A percentile compares a stretch with the other conserved stretches of the same genome.
These are phyloP conservation scores for Oropetium thomaeum DNA, from an alignment of 176 grass and related monocot genomes.

Conservation along the genomic window DNA sequence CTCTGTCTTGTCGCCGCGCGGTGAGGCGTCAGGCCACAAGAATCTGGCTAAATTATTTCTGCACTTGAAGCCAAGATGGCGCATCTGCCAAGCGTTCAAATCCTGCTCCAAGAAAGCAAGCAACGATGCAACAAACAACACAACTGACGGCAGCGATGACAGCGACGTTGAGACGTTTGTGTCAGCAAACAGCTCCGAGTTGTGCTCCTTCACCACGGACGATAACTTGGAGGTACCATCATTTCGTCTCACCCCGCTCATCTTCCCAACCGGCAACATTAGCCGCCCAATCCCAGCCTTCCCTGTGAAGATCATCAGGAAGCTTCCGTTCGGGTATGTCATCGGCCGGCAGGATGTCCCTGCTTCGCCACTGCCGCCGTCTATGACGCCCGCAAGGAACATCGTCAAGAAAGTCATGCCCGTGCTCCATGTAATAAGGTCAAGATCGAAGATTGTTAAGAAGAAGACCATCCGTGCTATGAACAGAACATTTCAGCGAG, in stretches of 20 bases:
- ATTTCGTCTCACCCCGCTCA: not conserved
- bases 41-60: too few relatives aligned
- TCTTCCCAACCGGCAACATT: constrained; percentile 2
- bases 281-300: not conserved
- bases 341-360: constrained; percentile 8
- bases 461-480: not conserved
- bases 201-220: not conserved
- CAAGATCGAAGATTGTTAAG: not conserved
- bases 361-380: too few relatives aligned
- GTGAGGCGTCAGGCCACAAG: too few relatives aligned
- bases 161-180: constrained; percentile 17
- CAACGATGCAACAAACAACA: not conserved
- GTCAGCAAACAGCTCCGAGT: constrained; percentile 6
- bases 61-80: too few relatives aligned
- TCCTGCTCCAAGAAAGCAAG: too few relatives aligned
- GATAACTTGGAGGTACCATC: not conserved
- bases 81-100: too few relatives aligned
- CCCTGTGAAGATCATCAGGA: constrained; percentile 4
- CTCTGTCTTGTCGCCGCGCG: too few relatives aligned
- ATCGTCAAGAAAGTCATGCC: not conserved
- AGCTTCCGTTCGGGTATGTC: constrained; percentile 34
- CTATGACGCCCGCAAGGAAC: not conserved
- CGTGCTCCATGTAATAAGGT: not conserved
- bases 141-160: not conserved
- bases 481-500: not conserved